Percentiles rank a stretch among this genome's conserved stretches.
Conservation (phyloP, 768 basidiomycete species). For the Leucosporidium yakuticum region DNA sequence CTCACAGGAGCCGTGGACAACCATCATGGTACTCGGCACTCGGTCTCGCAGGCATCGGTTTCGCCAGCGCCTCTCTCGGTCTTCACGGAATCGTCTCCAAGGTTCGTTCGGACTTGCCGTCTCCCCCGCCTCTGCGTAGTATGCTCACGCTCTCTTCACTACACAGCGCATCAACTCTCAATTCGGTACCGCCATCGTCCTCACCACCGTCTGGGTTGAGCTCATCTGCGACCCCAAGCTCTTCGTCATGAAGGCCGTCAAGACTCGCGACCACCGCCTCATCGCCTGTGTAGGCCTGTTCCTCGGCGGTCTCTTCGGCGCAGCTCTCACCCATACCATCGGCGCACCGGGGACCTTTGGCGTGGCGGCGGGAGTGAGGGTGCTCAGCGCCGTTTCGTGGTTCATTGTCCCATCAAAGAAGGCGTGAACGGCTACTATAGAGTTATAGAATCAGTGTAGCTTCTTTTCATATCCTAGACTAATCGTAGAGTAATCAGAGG, state of each 20-base stretch:
- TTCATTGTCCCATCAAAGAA: no score
- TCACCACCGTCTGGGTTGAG: constrained; percentile 72
- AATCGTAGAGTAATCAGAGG: no score
- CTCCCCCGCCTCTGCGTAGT: neutral
- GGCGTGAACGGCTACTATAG: no score
- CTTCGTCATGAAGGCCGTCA: constrained; percentile 54
- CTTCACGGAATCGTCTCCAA: constrained; percentile 66
- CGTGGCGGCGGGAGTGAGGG: constrained; percentile 1
- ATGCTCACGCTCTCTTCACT: neutral
- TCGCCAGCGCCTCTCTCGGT: constrained; percentile 73
- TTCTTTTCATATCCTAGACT: no score
- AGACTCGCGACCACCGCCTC: constrained; percentile 64
- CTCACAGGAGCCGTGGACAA: neutral
- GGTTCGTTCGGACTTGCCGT: constrained; percentile 32
- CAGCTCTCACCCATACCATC: neutral
- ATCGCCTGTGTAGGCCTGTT: constrained; percentile 59
- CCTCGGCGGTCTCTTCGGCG: constrained; percentile 58
- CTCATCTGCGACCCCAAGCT: constrained; percentile 73
- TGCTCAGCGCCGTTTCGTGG: neutral
- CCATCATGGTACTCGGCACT: constrained; percentile 38
- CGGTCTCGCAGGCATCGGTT: constrained; percentile 66
- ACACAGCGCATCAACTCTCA: constrained; percentile 22
- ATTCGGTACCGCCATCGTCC: constrained; percentile 37
- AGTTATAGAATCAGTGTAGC: no score
- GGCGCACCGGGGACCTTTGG: neutral